phyloP scores from a whole-genome alignment of 257 asterid species.

The Haberlea rhodopensis region DNA sequence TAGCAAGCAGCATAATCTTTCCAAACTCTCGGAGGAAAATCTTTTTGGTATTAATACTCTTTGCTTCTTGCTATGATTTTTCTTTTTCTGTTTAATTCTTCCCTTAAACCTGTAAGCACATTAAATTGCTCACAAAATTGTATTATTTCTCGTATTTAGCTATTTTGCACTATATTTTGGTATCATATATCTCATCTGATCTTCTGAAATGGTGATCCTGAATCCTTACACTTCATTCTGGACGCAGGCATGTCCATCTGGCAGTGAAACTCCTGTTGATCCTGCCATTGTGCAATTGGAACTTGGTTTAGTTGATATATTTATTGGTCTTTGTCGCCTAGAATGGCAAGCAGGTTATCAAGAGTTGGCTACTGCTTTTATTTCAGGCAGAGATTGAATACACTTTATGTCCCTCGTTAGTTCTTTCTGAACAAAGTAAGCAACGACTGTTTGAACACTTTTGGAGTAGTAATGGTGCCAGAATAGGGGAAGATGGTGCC shows the following conservation, averaged over 20 bases:
- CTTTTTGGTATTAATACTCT: not conserved
- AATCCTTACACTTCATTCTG: constrained; percentile 23
- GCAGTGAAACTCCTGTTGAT: constrained; percentile 44
- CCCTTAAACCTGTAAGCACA: constrained; percentile 13
- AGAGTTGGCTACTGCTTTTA: constrained; percentile 93
- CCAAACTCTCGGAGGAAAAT: not conserved
- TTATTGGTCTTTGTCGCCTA: constrained; percentile 76
- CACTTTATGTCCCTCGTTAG: constrained; percentile 75
- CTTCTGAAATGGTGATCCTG: constrained; percentile 28
- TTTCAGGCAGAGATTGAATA: constrained; percentile 92
- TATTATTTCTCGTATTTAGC: constrained; percentile 12
- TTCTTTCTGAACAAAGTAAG: constrained; percentile 82
- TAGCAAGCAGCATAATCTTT: not conserved
- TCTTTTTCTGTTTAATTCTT: constrained; percentile 2
- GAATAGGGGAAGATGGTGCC: constrained; percentile 96
- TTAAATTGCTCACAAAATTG: not conserved
- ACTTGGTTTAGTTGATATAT: constrained; percentile 77
- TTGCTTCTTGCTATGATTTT: not conserved
- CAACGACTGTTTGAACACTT: constrained; percentile 85
- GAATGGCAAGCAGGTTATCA: constrained; percentile 98
- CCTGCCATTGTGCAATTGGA: constrained; percentile 54
- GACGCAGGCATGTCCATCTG: constrained; percentile 59
- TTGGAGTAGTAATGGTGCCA: constrained; percentile 86
- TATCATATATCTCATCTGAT: constrained; percentile 13
- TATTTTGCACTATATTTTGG: constrained; percentile 15